These are phyloP conservation scores for Dinochytrium kinnereticum DNA, from an alignment of 371 early-diverging fungal species.

Conservation along the genomic window DNA sequence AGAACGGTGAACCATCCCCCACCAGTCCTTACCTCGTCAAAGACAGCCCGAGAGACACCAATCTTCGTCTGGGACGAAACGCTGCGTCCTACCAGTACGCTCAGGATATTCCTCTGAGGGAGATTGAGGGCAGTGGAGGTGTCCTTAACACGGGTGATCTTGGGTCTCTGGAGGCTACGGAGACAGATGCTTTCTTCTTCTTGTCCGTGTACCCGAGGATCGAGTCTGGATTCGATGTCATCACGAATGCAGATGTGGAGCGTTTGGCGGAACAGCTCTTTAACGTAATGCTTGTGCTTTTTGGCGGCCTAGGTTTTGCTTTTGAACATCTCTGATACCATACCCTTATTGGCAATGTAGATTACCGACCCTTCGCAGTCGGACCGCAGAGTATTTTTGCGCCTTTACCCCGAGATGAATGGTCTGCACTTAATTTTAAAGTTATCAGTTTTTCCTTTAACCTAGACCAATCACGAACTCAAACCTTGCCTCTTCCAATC, in stretches of 20 bases:
- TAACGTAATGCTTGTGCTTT: conserved; percentile 12
- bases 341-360: neutral
- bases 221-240: neutral
- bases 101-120: conserved; percentile 35
- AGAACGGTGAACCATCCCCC: neutral
- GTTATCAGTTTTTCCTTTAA: neutral
- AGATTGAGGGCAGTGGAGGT: neutral
- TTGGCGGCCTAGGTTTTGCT: too few relatives aligned
- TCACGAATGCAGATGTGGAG: neutral
- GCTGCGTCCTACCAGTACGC: conserved; percentile 38
- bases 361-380: neutral
- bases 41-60: conserved; percentile 40
- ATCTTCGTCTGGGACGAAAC: conserved; percentile 38
- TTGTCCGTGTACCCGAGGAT: conserved; percentile 41
- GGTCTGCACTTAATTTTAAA: neutral
- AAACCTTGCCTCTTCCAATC: neutral
- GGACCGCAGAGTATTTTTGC: conserved; percentile 4
- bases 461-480: neutral
- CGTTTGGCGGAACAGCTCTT: conserved; percentile 8
- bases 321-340: neutral
- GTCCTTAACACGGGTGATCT: conserved; percentile 1
- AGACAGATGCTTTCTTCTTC: conserved; percentile 37
- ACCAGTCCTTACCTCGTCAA: conserved; percentile 8
- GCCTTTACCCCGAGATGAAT: conserved; percentile 17
- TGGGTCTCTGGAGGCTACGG: neutral